Conservation (phyloP, 2,329 filamentous ascomycete genomes). For the Clonostachys rosea region DNA sequence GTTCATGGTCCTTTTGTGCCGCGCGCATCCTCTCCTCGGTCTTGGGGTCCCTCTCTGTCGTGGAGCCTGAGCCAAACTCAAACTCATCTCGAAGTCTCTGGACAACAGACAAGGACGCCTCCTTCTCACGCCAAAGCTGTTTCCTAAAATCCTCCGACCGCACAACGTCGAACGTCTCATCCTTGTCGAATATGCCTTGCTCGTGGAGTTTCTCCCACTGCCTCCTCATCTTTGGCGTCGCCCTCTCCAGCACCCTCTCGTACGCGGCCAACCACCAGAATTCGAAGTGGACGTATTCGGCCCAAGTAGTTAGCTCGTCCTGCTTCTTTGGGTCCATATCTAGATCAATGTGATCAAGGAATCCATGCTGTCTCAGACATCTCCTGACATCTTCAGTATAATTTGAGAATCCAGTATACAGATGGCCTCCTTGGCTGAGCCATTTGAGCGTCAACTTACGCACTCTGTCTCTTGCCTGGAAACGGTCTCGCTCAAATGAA, state of each 20-base stretch:
- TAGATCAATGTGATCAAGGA: slow-evolving; percentile 19
- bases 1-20: slow-evolving; percentile 5
- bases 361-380: slow-evolving; percentile 17
- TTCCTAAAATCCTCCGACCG: background rate
- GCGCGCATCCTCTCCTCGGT: slow-evolving; percentile 1
- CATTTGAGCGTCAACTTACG: background rate
- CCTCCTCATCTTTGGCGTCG: slow-evolving; percentile 14
- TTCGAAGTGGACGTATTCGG: slow-evolving; percentile 27
- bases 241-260: slow-evolving; percentile 7
- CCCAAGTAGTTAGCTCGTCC: slow-evolving; percentile 25
- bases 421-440: background rate
- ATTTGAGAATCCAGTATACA: slow-evolving; percentile 7
- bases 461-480: background rate
- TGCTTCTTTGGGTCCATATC: slow-evolving; percentile 17
- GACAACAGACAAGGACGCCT: background rate
- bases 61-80: background rate
- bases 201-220: slow-evolving; percentile 24
- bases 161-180: slow-evolving; percentile 8
- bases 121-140: background rate
- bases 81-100: background rate
- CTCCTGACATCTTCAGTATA: slow-evolving; percentile 16
- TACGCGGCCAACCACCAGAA: slow-evolving; percentile 14
- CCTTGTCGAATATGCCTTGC: slow-evolving; percentile 13
- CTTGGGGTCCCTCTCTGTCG: slow-evolving; percentile 5
- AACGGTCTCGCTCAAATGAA: background rate